Base-by-base conservation (phyloP, 1,284 basidiomycete genomes). In the Inonotus hispidus region DNA sequence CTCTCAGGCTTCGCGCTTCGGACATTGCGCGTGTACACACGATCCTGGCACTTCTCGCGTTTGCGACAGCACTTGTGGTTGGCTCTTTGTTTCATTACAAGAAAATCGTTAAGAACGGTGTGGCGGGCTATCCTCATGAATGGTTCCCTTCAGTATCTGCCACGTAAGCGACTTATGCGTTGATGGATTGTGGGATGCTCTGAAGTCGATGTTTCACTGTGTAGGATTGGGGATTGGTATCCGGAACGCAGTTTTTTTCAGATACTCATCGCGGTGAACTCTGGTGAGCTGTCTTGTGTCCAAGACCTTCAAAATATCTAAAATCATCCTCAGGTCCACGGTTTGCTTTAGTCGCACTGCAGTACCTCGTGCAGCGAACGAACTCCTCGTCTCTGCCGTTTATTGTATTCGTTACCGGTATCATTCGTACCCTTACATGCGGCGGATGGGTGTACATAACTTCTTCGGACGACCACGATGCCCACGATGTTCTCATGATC, bases 371-470 rank as follows among this genome's bases (percentile, higher is more conserved):
- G 25, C 80, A 83, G 50, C 76, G 79, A 38, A 71, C 76, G 0
- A 57, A 71, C 8, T 66, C 69, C 25, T 82, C 82, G 19, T 74
- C 68, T 45, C 71, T 83, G n/a, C 79, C 88, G 0, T 75, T 74
- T 14, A 66, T 85, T 59, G 75, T 94, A 41, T 80, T 88, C 38
- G 66, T 84, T 11, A 77, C 80, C 32, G 93, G 94, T 0, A 65
- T 93, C 14, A 70, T 91, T 27, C 79, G 94, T 63, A 95, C 94
- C 0, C 72, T 97, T 23, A 82, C 85, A 4, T 97, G 94, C 66
- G 93, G 90, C 27, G 93, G 93, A 27, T 98, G 93, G 93, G 92
- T 96, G 50, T 97, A 88, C 69, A 86, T 97, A 68, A 96, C 95
- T 0, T 90, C 88, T 3, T 83, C 74, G 39, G 92, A 94, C 68